Base-by-base conservation (phyloP, 768 basidiomycete species). In the Rhodosporidiobolus sp. region DNA sequence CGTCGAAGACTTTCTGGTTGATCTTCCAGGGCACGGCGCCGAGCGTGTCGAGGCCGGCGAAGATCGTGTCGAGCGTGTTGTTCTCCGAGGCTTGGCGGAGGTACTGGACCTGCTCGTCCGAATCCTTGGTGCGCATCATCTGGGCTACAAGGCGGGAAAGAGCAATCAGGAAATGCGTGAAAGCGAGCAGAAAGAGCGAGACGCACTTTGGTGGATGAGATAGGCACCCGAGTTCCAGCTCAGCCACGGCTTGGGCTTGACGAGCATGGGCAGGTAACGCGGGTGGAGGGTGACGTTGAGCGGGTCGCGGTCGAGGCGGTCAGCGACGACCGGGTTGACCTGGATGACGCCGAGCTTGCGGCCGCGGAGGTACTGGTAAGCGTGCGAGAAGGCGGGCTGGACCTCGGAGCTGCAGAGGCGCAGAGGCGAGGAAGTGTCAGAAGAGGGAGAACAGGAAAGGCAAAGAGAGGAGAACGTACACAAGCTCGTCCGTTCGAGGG, bases 81-180 rank as follows among this genome's bases (percentile, higher is more conserved):
- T 85, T 82, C 12, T 85, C 83, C 1, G 89, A 88, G 0, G 95
- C 92, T 72, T 88, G 85, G 32, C 85, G 83, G 53, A 99, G 85
- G 79, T 94, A 92, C 12, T 84, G 84, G 56, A 86, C 85, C 78
- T 97, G 94, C 80, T 97, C 95, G 45, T 76, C 59, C 28, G 87
- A 89, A 43, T 96, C 91, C 80, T 95, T 95, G 83, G 89, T 94
- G 16, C 95, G 91, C 94, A 98, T 97, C 50, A 87, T 89, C 43
- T 82, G 80, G 30, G 86, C 90, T 89, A n/a, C n/a, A n/a, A n/a
- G 64, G 69, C 43, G 35, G 48, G 30, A 58, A 30, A 20, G n/a
- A 22, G 17, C 53, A 16, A 14, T 43, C 30, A 9, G 35, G 60
- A 34, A 24, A 22, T 17, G 22, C 5, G 22, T 2, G 22, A 45